Base-by-base conservation (phyloP, 148 eudicot genomes). In the Rhododendron vialii region DNA sequence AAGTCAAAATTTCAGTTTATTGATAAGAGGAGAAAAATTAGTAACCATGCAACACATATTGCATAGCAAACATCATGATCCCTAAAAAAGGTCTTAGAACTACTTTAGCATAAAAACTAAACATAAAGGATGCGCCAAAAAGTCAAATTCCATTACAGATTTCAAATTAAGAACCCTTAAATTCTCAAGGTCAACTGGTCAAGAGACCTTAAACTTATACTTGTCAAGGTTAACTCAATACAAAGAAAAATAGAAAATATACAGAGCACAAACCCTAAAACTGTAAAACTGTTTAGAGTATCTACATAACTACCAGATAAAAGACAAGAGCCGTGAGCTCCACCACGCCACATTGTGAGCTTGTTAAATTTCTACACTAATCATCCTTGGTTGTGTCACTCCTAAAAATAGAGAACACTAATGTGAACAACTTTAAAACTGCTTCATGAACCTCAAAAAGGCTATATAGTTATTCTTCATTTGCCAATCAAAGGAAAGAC, bases 261-360 rank as follows among this genome's bases (percentile, higher is more conserved):
- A 87, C 43, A 81, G 30, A 78, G 50, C 33, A 4, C 77, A 51
- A 20, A 73, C 67, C 26, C 15, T 26, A 75, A 17, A 41, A 82
- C 48, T 45, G 30, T 45, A 76, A 13, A 8, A 57, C 83, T 59
- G 26, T 22, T 3, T 30, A 41, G 17, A 87, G 14, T 69, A 4
- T 74, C 81, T 51, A 36, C 82, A 26, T 69, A 83, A 84, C 57
- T 93, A 95, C 98, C 96, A 95, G 93, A 87, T 90, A 93, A 77
- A 97, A 91, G 85, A 95, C 96, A 86, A 94, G 91, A 36, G 99
- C 95, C 9, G 95, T 91, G 90, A 97, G 95, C 90, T 97, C 98
- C 93, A 93, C 84, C 86, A 93, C 65, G 84, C 91, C 88, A 82
- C 87, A 89, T 81, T 95, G 94, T 84, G 97, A 93, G 89, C 86